Conservation (phyloP, 1,284 basidiomycete species). For the Malassezia yamatoensis region DNA sequence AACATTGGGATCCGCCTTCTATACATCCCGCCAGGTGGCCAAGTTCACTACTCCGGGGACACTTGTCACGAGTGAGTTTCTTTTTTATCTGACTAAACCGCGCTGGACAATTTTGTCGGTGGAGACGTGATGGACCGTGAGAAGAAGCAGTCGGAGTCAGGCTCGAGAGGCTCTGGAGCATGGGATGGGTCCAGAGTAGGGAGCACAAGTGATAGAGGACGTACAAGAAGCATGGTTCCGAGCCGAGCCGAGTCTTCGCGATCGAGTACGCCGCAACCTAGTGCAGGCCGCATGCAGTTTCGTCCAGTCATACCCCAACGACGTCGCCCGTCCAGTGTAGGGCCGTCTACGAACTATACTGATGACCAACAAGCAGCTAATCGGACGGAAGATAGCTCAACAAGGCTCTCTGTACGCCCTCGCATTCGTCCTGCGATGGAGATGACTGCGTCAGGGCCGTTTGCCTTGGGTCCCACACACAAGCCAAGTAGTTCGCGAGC, state of each 20-base stretch:
- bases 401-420: conserved; percentile 1
- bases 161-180: no score
- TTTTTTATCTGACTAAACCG: no score
- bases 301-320: conserved; percentile 39
- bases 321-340: conserved; percentile 19
- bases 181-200: no score
- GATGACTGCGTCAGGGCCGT: conserved; percentile 79
- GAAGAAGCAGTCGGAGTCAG: no score
- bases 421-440: conserved; percentile 50
- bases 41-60: no score
- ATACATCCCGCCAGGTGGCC: no score
- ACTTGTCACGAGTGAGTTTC: no score
- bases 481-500: conserved; percentile 57
- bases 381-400: background rate
- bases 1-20: no score
- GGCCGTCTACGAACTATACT: background rate
- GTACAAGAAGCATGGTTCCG: conserved; percentile 49
- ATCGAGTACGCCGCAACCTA: conserved; percentile 50
- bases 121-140: no score
- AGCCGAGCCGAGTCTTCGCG: conserved; percentile 48
- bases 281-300: conserved; percentile 30
- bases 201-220: conserved; percentile 13
- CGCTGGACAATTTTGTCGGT: no score
- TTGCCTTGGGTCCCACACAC: conserved; percentile 63
- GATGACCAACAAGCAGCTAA: background rate